A percentile compares a stretch with the other conserved stretches of the same genome.
phyloP scores from a whole-genome alignment of 192 early-diverging fungal genomes.

The Jimgerdemannia flammicorona region DNA sequence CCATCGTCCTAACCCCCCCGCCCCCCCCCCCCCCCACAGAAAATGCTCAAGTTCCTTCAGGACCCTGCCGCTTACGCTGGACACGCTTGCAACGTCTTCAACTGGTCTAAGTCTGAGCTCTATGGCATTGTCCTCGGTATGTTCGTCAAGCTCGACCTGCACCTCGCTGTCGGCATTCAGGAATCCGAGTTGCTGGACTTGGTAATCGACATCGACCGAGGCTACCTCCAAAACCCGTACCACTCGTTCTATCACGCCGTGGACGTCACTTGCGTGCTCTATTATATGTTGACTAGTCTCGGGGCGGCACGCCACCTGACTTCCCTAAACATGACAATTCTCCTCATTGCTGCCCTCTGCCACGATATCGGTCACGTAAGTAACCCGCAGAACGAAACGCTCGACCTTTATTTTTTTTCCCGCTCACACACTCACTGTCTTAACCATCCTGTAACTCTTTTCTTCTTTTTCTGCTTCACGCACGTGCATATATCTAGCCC shows the following conservation, averaged over 20 bases:
- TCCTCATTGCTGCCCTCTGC: constrained; percentile 82
- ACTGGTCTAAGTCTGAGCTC: constrained; percentile 65
- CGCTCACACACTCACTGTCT: constrained; percentile 1
- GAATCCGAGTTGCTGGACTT: constrained; percentile 77
- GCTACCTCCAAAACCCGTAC: constrained; percentile 85
- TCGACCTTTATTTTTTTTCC: constrained; percentile 6
- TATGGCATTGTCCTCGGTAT: constrained; percentile 82
- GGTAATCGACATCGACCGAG: constrained; percentile 74
- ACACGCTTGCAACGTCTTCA: constrained; percentile 59
- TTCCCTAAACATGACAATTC: constrained; percentile 63
- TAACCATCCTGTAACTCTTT: background rate
- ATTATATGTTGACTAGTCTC: constrained; percentile 70
- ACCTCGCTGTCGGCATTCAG: constrained; percentile 53
- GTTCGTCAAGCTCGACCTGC: constrained; percentile 63
- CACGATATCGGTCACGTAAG: constrained; percentile 88
- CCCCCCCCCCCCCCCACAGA: constrained; percentile 17
- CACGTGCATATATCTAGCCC: constrained; percentile 48
- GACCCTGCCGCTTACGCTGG: constrained; percentile 31
- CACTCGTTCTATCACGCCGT: constrained; percentile 92
- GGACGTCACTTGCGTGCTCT: constrained; percentile 83
- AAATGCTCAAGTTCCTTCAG: constrained; percentile 47
- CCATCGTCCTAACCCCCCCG: background rate
- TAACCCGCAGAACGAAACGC: background rate
- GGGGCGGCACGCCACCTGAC: constrained; percentile 64
- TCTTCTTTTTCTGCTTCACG: background rate